These are phyloP conservation scores for Lentinula detonsa DNA, from an alignment of 768 basidiomycete genomes.

Conservation along the genomic window DNA sequence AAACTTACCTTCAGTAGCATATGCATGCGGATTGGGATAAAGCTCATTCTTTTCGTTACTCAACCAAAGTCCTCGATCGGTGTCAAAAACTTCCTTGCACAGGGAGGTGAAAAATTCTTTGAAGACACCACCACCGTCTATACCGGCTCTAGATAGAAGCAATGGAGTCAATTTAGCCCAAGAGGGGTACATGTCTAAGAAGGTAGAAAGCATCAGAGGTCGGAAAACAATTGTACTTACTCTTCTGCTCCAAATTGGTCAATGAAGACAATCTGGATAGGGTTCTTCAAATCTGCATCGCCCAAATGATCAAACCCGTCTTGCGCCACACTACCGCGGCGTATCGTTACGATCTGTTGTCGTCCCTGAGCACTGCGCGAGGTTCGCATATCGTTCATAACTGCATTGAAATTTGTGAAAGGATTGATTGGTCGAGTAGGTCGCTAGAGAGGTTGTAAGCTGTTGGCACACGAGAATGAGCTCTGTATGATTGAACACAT, in stretches of 20 bases:
- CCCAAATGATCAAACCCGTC: slow-evolving; percentile 86
- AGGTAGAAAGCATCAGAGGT: not conserved
- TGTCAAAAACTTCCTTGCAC: slow-evolving; percentile 92
- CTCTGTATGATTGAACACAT: not conserved
- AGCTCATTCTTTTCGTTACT: slow-evolving; percentile 87
- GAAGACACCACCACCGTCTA: slow-evolving; percentile 96
- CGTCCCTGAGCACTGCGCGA: not conserved
- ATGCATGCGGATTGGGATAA: slow-evolving; percentile 90
- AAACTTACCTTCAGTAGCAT: slow-evolving; percentile 77
- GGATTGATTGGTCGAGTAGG: not conserved
- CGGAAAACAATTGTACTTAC: slow-evolving; percentile 35
- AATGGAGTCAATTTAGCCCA: not conserved
- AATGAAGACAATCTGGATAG: slow-evolving; percentile 85
- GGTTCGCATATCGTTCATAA: not conserved
- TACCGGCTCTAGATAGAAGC: slow-evolving; percentile 58
- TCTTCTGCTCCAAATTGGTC: slow-evolving; percentile 85
- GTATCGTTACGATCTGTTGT: slow-evolving; percentile 43
- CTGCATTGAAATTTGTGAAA: not conserved
- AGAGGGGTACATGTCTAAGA: not conserved
- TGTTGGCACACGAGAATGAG: not conserved
- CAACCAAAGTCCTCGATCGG: slow-evolving; percentile 91
- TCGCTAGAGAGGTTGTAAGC: not conserved
- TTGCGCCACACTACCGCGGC: slow-evolving; percentile 76
- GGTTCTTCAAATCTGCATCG: slow-evolving; percentile 74
- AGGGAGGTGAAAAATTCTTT: slow-evolving; percentile 96